These are phyloP conservation scores for Dactylella cylindrospora DNA, from an alignment of 2,329 filamentous ascomycete species.

Conservation along the genomic window DNA sequence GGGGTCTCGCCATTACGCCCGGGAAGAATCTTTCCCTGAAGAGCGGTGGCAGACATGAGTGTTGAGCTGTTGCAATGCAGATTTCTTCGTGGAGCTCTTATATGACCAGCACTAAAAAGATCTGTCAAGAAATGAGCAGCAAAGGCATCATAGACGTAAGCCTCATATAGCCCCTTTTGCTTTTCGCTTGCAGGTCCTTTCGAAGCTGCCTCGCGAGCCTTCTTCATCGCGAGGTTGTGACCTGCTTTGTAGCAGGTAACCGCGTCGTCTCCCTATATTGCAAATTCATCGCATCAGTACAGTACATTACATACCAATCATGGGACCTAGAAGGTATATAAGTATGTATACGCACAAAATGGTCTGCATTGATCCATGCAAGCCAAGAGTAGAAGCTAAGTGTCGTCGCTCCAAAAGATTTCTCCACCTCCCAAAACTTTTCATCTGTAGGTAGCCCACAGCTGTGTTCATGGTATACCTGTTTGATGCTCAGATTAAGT, in stretches of 20 bases:
- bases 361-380: background rate
- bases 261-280: background rate
- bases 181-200: background rate
- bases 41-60: background rate
- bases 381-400: background rate
- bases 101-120: constrained; percentile 16
- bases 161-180: constrained; percentile 1
- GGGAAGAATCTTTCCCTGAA: background rate
- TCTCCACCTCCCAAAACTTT: no score
- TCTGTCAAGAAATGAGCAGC: constrained; percentile 24
- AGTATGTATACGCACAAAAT: background rate
- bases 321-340: no score
- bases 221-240: background rate
- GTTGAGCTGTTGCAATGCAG: constrained; percentile 2
- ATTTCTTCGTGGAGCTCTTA: constrained; percentile 6
- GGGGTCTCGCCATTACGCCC: background rate
- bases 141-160: constrained; percentile 16
- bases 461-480: background rate
- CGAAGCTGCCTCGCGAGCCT: background rate
- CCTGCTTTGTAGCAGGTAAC: background rate
- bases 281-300: no score
- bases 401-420: background rate
- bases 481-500: background rate
- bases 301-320: no score
- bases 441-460: background rate